Evolutionary conservation across 1,139 yeast species (phyloP).

Genomic region (Debaryomyces sp.): DNA sequence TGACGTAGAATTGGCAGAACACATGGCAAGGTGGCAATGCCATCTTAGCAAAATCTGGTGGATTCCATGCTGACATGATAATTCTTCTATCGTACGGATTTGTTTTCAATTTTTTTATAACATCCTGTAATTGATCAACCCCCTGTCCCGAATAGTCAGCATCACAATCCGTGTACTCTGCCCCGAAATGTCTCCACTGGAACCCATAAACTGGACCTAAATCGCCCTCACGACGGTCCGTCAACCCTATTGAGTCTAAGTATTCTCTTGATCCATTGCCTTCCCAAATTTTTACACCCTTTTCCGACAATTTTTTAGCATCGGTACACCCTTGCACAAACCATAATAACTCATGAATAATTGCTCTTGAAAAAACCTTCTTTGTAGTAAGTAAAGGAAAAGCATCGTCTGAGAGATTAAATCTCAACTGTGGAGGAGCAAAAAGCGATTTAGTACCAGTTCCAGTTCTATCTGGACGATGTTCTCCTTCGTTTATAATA

Average conservation of each 20-base stretch:
- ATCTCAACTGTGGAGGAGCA: constrained; percentile 95
- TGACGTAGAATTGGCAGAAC: constrained; percentile 92
- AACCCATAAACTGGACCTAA: constrained; percentile 98
- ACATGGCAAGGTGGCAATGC: constrained; percentile 99
- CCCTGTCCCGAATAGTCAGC: constrained; percentile 88
- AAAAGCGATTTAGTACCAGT: constrained; percentile 90
- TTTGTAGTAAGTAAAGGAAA: constrained; percentile 94
- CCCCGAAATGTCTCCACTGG: constrained; percentile 99
- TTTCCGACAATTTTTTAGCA: constrained; percentile 72
- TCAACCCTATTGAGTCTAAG: constrained; percentile 79
- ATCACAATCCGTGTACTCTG: constrained; percentile 82
- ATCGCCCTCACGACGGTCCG: constrained; percentile 86
- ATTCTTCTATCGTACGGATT: constrained; percentile 95
- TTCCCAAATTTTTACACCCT: constrained; percentile 96
- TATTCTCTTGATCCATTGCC: constrained; percentile 97
- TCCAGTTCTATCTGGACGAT: constrained; percentile 94
- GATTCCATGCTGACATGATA: constrained; percentile 97
- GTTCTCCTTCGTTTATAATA: constrained; percentile 83
- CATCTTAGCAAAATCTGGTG: constrained; percentile 90
- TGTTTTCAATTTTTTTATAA: constrained; percentile 76
- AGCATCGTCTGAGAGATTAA: constrained; percentile 66
- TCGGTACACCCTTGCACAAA: constrained; percentile 89
- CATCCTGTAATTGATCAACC: constrained; percentile 81
- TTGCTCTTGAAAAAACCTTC: constrained; percentile 86
- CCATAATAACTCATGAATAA: constrained; percentile 90